These are phyloP conservation scores for Didymella exigua DNA, from an alignment of 2,329 filamentous ascomycete genomes.

Conservation along the genomic window DNA sequence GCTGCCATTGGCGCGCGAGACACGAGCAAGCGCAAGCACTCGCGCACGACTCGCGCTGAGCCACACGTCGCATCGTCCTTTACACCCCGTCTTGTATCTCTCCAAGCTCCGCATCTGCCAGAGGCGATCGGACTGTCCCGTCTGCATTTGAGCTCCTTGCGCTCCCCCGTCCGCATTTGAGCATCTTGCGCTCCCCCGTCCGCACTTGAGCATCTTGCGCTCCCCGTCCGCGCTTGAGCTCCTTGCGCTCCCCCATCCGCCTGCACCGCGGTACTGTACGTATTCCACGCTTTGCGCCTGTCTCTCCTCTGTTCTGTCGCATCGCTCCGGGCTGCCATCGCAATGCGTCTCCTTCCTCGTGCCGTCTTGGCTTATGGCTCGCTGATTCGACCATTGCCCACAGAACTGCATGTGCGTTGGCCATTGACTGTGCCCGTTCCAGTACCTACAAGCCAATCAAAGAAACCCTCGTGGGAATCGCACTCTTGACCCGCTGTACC, in stretches of 20 bases:
- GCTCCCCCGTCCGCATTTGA: slow-evolving; percentile 41
- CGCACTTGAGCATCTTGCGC: too few relatives aligned
- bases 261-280: slow-evolving; percentile 47
- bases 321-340: slow-evolving; percentile 19
- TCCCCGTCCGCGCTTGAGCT: too few relatives aligned
- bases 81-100: slow-evolving; percentile 44
- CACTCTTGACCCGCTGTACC: slow-evolving; percentile 30
- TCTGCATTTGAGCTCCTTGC: slow-evolving; percentile 39
- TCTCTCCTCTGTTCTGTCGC: slow-evolving; percentile 16
- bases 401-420: slow-evolving; percentile 49
- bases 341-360: slow-evolving; percentile 18
- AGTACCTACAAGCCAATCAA: slow-evolving; percentile 50
- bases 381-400: slow-evolving; percentile 44
- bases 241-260: slow-evolving; percentile 42
- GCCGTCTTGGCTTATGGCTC: slow-evolving; percentile 33
- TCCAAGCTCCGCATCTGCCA: slow-evolving; percentile 48
- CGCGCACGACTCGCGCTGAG: slow-evolving; percentile 34
- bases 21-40: slow-evolving; percentile 22
- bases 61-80: slow-evolving; percentile 37
- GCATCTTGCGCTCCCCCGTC: too few relatives aligned
- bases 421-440: slow-evolving; percentile 42
- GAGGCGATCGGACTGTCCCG: slow-evolving; percentile 46
- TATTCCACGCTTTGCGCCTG: slow-evolving; percentile 45
- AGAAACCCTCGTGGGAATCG: slow-evolving; percentile 36
- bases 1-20: slow-evolving; percentile 28